phyloP scores from a whole-genome alignment of 148 eudicot species.

The Rhododendron vialii region DNA sequence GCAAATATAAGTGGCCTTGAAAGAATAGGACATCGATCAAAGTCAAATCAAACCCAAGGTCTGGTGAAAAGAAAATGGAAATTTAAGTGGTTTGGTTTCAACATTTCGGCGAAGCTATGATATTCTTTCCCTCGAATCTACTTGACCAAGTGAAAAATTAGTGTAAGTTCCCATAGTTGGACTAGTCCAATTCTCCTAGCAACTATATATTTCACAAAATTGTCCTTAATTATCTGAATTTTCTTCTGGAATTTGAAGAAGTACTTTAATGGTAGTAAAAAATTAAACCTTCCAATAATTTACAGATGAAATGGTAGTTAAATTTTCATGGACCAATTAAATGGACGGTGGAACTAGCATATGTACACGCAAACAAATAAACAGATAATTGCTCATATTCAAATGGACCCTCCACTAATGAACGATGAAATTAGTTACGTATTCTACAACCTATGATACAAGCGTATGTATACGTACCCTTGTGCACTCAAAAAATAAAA shows the following conservation, averaged over 20 bases:
- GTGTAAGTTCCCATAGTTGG: not conserved
- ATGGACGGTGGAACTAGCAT: no score
- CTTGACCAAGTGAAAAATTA: not conserved
- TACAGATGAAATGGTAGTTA: no score
- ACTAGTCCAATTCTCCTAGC: not conserved
- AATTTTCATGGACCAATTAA: no score
- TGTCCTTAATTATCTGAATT: not conserved
- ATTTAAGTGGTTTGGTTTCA: no score
- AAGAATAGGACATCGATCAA: not conserved
- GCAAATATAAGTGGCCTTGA: not conserved
- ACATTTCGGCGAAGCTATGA: not conserved
- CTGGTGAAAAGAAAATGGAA: not conserved
- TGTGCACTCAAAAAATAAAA: no score
- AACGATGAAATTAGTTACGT: not conserved
- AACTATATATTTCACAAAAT: not conserved
- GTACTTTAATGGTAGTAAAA: not conserved
- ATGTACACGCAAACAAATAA: not conserved
- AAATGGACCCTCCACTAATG: not conserved
- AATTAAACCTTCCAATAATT: not conserved
- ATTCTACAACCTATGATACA: not conserved
- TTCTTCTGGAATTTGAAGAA: not conserved
- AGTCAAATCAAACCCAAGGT: not conserved
- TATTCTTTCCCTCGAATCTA: not conserved
- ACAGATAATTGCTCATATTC: no score
- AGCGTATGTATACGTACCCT: not conserved